A percentile compares a stretch with the other conserved stretches of the same genome.
Conservation (phyloP, 345 rosid genomes). For the Citrus cavaleriei region DNA sequence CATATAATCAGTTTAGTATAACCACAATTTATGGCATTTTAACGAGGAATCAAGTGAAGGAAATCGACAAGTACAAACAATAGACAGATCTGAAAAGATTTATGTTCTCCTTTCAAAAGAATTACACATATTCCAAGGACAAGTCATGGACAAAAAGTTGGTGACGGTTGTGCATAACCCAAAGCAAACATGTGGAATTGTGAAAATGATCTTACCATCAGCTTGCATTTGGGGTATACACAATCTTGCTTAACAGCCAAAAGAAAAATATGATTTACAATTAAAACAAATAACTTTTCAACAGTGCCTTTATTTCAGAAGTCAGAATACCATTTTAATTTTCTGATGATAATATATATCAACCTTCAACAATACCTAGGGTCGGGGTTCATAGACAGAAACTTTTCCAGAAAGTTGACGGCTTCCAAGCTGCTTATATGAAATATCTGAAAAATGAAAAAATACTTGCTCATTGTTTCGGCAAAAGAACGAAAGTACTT, state of each 20-base stretch:
- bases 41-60: background rate
- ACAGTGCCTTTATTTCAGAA: background rate
- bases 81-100: background rate
- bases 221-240: background rate
- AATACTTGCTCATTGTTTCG: slow-evolving; percentile 15
- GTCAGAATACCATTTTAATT: background rate
- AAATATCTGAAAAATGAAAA: slow-evolving; percentile 48
- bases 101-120: background rate
- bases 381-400: slow-evolving; percentile 83
- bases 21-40: background rate
- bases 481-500: background rate
- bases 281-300: background rate
- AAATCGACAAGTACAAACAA: background rate
- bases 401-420: slow-evolving; percentile 69
- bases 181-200: background rate
- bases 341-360: background rate
- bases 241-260: background rate
- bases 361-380: slow-evolving; percentile 46
- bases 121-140: background rate
- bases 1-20: background rate
- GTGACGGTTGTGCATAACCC: background rate
- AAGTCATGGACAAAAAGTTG: background rate
- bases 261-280: slow-evolving; percentile 3
- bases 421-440: slow-evolving; percentile 79
- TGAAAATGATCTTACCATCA: background rate